A percentile compares a stretch with the other conserved stretches of the same genome.
Conservation (phyloP, 2,329 filamentous ascomycete genomes). For the Fusarium burgessii region DNA sequence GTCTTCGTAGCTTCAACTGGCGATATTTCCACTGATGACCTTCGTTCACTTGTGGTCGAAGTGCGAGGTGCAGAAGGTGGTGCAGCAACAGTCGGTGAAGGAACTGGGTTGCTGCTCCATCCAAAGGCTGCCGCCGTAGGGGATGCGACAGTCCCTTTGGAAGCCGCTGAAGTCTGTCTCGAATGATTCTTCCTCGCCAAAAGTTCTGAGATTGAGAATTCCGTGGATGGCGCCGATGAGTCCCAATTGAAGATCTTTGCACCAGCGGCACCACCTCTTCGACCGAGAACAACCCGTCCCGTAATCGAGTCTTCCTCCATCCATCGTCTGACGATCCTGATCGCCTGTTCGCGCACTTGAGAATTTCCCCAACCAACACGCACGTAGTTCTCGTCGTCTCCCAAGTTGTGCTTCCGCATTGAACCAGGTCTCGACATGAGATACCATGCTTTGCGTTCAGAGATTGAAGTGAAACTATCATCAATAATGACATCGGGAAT, state of each 20-base stretch:
- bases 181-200: constrained; percentile 47
- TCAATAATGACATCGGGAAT: constrained; percentile 61
- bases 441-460: constrained; percentile 74
- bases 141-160: constrained; percentile 40
- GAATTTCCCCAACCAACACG: constrained; percentile 70
- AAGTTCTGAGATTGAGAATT: constrained; percentile 60
- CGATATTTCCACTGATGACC: constrained; percentile 9
- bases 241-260: constrained; percentile 72
- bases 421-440: constrained; percentile 71
- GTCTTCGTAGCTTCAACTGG: constrained; percentile 19
- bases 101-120: constrained; percentile 43
- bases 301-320: constrained; percentile 73
- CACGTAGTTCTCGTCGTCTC: constrained; percentile 70
- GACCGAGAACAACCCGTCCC: constrained; percentile 58
- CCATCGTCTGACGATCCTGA: constrained; percentile 72
- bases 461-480: constrained; percentile 66
- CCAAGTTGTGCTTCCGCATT: constrained; percentile 66
- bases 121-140: constrained; percentile 50
- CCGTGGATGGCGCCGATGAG: constrained; percentile 62
- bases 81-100: constrained; percentile 34
- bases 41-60: constrained; percentile 22
- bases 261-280: constrained; percentile 55
- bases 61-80: constrained; percentile 28
- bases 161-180: constrained; percentile 42
- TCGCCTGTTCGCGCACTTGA: constrained; percentile 63